These are phyloP conservation scores for Ophiostoma quercus DNA, from an alignment of 2,329 filamentous ascomycete species.

Conservation along the genomic window DNA sequence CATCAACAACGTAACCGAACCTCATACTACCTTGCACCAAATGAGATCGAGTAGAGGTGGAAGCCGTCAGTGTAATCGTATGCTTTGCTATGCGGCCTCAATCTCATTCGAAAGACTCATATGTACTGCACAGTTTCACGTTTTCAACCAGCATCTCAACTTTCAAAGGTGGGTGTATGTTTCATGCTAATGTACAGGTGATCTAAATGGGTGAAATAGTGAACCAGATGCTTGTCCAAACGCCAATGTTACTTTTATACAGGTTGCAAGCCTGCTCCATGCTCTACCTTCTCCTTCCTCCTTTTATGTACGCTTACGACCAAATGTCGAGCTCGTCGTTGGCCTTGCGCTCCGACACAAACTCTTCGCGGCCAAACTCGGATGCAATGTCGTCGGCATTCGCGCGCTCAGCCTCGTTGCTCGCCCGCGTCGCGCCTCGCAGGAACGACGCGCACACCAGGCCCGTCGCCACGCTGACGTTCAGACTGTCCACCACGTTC, in stretches of 20 bases:
- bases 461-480: slow-evolving; percentile 83
- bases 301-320: neutral
- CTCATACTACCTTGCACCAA: too few species aligned
- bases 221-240: neutral
- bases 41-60: too few species aligned
- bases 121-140: too few species aligned
- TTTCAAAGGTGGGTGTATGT: neutral
- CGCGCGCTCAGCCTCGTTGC: slow-evolving; percentile 2
- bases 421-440: slow-evolving; percentile 33
- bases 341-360: neutral
- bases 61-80: too few species aligned
- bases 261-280: neutral
- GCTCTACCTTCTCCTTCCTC: neutral
- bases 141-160: too few species aligned
- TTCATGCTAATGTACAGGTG: slow-evolving; percentile 10
- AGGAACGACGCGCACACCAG: slow-evolving; percentile 68
- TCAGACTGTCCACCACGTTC: slow-evolving; percentile 75
- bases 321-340: slow-evolving; percentile 12
- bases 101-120: too few species aligned
- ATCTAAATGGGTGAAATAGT: neutral
- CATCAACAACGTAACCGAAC: too few species aligned
- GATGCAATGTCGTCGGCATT: neutral
- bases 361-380: neutral
- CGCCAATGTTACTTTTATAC: slow-evolving; percentile 3
- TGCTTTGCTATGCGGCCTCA: too few species aligned